These are phyloP conservation scores for Dictyostelium capitatum DNA, from an alignment of 78 protist genomes.

Conservation along the genomic window DNA sequence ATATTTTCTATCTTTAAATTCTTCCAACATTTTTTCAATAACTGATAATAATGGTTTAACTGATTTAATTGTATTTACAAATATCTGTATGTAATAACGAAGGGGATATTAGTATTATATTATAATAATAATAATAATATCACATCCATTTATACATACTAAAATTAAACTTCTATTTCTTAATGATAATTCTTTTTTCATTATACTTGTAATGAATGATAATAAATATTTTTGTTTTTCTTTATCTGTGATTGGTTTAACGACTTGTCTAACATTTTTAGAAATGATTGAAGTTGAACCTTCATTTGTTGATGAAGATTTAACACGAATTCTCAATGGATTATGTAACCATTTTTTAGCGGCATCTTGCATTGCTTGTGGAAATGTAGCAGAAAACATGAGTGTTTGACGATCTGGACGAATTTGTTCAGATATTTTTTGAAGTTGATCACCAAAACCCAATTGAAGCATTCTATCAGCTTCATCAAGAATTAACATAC, in stretches of 20 bases:
- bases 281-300: conserved; percentile 39
- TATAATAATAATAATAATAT: no score
- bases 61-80: conserved; percentile 50
- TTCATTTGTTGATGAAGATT: conserved; percentile 39
- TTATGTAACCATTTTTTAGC: conserved; percentile 95
- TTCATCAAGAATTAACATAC: conserved; percentile 97
- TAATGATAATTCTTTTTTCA: conserved; percentile 10
- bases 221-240: conserved; percentile 45
- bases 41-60: conserved; percentile 20
- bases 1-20: conserved; percentile 3
- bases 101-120: no score
- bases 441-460: conserved; percentile 97
- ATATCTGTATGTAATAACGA: background rate
- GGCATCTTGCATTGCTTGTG: conserved; percentile 93
- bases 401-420: conserved; percentile 94
- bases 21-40: conserved; percentile 3
- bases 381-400: conserved; percentile 98
- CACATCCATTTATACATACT: background rate
- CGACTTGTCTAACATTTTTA: conserved; percentile 63
- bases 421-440: conserved; percentile 89
- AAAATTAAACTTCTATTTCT: conserved; percentile 60
- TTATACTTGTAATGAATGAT: background rate
- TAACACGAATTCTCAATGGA: conserved; percentile 82
- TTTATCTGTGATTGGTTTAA: conserved; percentile 13
- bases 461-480: conserved; percentile 98